phyloP scores from a whole-genome alignment of 2,329 filamentous ascomycete species.

The Hypoxylon sp. region DNA sequence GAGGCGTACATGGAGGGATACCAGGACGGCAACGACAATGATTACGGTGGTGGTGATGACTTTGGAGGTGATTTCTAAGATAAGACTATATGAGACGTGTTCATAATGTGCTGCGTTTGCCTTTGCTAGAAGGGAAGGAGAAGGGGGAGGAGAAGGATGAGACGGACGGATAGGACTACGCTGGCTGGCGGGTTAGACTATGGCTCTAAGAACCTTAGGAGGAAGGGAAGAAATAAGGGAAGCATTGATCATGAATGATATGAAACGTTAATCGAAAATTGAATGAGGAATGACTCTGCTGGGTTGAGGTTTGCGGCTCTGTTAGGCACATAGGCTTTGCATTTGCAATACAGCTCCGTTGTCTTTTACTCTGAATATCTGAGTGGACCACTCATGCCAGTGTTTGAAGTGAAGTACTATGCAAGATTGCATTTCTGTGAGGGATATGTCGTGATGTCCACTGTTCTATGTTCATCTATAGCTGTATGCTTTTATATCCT shows the following conservation, averaged over 20 bases:
- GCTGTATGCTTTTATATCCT: not conserved
- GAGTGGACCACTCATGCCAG: not conserved
- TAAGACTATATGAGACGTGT: not conserved
- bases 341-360: constrained; percentile 3
- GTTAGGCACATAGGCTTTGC: constrained; percentile 9
- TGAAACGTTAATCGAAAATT: constrained; percentile 9
- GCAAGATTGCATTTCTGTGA: not conserved
- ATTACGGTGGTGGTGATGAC: constrained; percentile 56
- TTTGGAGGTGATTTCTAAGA: constrained; percentile 59
- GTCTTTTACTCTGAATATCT: not conserved
- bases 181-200: constrained; percentile 9
- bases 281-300: not conserved
- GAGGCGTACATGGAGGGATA: constrained; percentile 70
- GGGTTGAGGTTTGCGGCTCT: not conserved
- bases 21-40: constrained; percentile 59
- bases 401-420: not conserved
- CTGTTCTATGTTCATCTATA: not conserved
- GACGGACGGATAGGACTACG: not conserved
- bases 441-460: not conserved
- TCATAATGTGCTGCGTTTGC: constrained; percentile 9
- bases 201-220: not conserved
- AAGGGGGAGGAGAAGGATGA: not conserved
- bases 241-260: constrained; percentile 24
- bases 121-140: not conserved
- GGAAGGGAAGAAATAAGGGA: not conserved